Evolutionary conservation across 148 eudicot species (phyloP).

Genomic region (Tetragonia tetragonoides): DNA sequence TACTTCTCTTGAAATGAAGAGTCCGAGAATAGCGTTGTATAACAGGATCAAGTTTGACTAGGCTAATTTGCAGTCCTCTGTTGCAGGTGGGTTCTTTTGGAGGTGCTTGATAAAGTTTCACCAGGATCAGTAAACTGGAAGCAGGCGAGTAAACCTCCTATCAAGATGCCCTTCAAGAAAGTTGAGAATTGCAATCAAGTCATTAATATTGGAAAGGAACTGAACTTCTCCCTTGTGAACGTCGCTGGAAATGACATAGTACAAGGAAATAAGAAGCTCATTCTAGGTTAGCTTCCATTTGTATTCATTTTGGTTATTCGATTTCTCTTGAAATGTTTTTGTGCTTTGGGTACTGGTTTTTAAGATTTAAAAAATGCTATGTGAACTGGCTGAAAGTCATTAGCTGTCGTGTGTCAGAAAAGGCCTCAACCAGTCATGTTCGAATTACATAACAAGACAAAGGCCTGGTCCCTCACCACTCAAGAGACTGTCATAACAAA

Average conservation of each 20-base stretch:
- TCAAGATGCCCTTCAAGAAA: conserved; percentile 78
- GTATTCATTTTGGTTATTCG: neutral
- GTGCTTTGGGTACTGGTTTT: neutral
- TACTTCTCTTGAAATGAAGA: no score
- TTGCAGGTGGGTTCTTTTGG: conserved; percentile 72
- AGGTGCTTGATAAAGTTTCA: conserved; percentile 69
- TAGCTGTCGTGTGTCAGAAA: neutral
- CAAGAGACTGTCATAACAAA: no score
- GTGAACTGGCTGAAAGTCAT: neutral
- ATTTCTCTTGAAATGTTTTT: neutral
- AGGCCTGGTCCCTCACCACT: no score
- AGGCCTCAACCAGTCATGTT: no score
- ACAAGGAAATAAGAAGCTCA: conserved; percentile 83
- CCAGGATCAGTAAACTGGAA: conserved; percentile 86
- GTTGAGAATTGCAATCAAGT: conserved; percentile 92
- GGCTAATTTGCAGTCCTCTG: conserved; percentile 3
- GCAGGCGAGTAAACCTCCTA: conserved; percentile 71
- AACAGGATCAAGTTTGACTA: neutral
- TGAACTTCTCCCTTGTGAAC: conserved; percentile 79
- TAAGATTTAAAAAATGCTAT: neutral
- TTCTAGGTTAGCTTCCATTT: conserved; percentile 48
- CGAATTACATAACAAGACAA: no score
- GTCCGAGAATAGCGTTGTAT: no score
- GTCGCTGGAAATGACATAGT: conserved; percentile 79
- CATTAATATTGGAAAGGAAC: conserved; percentile 58